phyloP scores from a whole-genome alignment of 129 eudicot species.

The Deinandra increscens region DNA sequence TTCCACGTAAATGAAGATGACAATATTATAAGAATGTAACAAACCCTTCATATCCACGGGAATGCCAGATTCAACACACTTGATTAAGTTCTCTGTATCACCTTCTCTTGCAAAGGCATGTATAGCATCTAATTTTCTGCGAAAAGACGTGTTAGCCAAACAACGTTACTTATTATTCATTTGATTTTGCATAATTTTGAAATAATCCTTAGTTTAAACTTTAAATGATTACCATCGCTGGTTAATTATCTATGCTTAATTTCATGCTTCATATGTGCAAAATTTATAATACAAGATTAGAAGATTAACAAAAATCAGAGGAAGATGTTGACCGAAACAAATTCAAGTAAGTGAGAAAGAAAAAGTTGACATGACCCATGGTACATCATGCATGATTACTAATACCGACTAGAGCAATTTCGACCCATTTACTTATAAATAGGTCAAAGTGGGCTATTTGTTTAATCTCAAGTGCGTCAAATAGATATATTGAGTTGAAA shows the following conservation, averaged over 20 bases:
- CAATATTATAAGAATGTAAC: constrained; percentile 13
- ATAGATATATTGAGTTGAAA: not conserved
- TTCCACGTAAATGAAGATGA: not conserved
- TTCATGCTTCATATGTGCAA: not conserved
- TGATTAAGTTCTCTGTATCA: constrained; percentile 68
- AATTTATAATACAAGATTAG: constrained; percentile 22
- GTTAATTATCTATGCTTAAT: not conserved
- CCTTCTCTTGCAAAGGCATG: constrained; percentile 93
- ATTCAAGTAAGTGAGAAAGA: not conserved
- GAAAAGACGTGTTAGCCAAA: constrained; percentile 24
- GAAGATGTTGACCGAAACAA: not conserved
- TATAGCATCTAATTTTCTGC: constrained; percentile 82
- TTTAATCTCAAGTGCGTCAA: too few relatives aligned
- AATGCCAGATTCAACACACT: constrained; percentile 79
- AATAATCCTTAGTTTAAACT: constrained; percentile 10
- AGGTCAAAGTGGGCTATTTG: not conserved
- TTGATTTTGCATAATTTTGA: constrained; percentile 8
- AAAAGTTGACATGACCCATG: not conserved
- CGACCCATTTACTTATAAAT: not conserved
- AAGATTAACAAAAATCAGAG: not conserved
- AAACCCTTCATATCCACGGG: constrained; percentile 67
- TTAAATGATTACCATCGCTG: constrained; percentile 12
- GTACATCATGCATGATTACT: not conserved
- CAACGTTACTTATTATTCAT: not conserved
- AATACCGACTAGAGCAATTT: not conserved